phyloP scores from a whole-genome alignment of 2,329 filamentous ascomycete species.

The Botrytis galanthina region DNA sequence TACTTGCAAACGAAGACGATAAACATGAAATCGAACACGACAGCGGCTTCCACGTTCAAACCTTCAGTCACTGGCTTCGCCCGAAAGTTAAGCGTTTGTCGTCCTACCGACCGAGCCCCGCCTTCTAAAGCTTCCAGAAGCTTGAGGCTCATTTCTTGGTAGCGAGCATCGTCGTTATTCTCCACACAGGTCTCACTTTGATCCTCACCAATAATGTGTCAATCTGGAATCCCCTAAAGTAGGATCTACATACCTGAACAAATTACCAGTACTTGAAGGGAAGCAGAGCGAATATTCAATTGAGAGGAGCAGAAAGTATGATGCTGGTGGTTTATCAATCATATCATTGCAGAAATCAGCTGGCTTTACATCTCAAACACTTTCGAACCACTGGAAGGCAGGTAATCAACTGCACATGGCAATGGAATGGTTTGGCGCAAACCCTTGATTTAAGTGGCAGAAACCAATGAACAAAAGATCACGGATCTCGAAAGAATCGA shows the following conservation, averaged over 20 bases:
- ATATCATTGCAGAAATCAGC: not conserved
- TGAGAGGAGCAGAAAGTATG: not conserved
- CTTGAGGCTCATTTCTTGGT: not conserved
- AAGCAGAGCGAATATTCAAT: not conserved
- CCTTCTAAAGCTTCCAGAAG: constrained; percentile 7
- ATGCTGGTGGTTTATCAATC: not conserved
- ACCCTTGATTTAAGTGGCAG: not conserved
- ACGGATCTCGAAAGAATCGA: not conserved
- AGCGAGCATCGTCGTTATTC: constrained; percentile 4
- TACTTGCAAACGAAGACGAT: not conserved
- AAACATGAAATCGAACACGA: not conserved
- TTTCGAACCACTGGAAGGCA: not conserved
- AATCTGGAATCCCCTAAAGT: not conserved
- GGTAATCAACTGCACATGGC: not conserved
- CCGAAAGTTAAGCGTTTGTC: not conserved
- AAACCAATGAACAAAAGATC: not conserved
- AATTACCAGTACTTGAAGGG: not conserved
- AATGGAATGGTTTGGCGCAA: not conserved
- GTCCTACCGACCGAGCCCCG: not conserved
- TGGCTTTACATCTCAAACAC: not conserved
- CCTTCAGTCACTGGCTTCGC: not conserved
- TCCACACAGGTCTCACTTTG: not conserved
- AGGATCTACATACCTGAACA: not conserved
- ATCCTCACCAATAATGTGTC: not conserved
- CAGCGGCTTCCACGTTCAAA: not conserved